Evolutionary conservation across 2,329 filamentous ascomycete genomes (phyloP).

Genomic region (Davidsoniella australis): DNA sequence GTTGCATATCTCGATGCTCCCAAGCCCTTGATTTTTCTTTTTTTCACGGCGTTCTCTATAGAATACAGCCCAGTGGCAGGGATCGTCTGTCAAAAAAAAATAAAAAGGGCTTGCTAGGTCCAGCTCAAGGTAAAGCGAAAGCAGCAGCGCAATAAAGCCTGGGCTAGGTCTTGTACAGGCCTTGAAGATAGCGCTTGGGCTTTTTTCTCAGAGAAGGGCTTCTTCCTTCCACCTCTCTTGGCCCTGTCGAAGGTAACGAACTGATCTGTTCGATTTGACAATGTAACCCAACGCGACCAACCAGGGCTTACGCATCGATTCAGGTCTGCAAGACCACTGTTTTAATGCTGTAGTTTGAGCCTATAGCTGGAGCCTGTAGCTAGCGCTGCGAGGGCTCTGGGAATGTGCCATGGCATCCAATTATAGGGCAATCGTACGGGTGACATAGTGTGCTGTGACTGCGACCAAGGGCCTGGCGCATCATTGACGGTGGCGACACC

Average conservation of each 20-base stretch:
- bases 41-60: too few species aligned
- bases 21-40: background rate
- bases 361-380: too few species aligned
- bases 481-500: too few species aligned
- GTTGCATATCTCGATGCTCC: background rate
- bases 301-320: too few species aligned
- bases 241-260: background rate
- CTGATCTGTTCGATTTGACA: background rate
- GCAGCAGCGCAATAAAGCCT: background rate
- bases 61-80: too few species aligned
- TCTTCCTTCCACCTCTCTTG: background rate
- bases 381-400: too few species aligned
- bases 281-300: background rate
- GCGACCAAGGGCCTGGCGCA: too few species aligned
- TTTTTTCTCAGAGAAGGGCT: background rate
- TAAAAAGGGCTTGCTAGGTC: background rate
- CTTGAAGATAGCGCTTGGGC: background rate
- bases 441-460: background rate
- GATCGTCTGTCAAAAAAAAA: too few species aligned
- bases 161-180: background rate
- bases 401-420: too few species aligned
- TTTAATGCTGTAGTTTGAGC: background rate
- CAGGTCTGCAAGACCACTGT: too few species aligned
- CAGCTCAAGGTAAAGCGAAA: slow-evolving; percentile 4
- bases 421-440: too few species aligned